Base-by-base conservation (phyloP, 1,284 basidiomycete genomes). In the Pterulicium gracile region DNA sequence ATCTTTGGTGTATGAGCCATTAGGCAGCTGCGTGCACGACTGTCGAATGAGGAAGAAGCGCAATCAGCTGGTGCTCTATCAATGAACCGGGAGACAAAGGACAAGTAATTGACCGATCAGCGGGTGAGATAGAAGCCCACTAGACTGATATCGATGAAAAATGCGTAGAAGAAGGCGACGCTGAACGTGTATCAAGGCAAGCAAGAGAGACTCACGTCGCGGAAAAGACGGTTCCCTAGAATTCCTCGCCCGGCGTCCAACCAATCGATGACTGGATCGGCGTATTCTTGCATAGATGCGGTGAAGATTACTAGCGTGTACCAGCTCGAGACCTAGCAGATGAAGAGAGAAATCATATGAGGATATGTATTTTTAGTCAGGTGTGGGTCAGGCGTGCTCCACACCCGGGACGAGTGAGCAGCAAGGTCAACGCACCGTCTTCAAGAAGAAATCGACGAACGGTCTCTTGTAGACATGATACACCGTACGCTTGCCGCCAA, bases 181-280 rank as follows among this genome's bases (percentile, higher is more conserved):
- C n/a, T n/a, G n/a, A n/a, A n/a, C n/a, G n/a, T n/a, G n/a, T n/a
- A n/a, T n/a, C n/a, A n/a, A n/a, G n/a, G n/a, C n/a, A n/a, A n/a
- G n/a, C n/a, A n/a, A n/a, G 46, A 46, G 43, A 19, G 27, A 65
- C 85, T 53, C 47, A 89, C 89, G 68, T 98, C 92, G 50, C 95
- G 79, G 63, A 98, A 99, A 50, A 98, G 73, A 32, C 93, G 79
- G 51, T 86, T 85, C 0, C 75, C 78, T 39, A 99, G 79, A 48
- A 98, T 86, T 4, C 90, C 91, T 42, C 91, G 75, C 2, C 95
- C 95, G 49, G 88, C 91, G 61, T 99, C 95, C 49, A 99, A 69
- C 95, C 96, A 99, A 66, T 99, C 96, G 56, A 99, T 98, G 21
- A 99, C 95, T 0, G 96, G 95, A 68, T 99, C 95, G 49, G 95